Evolutionary conservation across 2,329 filamentous ascomycete genomes (phyloP).

Genomic region (Ascochyta pisi): DNA sequence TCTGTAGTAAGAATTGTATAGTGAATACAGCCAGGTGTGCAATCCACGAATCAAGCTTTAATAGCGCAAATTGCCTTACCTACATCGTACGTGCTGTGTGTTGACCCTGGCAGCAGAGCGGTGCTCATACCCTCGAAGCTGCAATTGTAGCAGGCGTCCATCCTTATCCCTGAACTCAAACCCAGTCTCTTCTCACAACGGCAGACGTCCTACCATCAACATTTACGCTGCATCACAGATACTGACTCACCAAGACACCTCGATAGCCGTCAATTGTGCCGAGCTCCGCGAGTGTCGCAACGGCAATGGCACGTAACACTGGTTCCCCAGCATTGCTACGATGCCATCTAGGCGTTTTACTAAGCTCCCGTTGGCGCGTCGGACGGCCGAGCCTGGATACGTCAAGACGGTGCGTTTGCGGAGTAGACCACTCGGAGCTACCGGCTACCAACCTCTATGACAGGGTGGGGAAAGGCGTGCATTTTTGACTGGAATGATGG

Average conservation of each 20-base stretch:
- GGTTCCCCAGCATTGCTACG: not conserved
- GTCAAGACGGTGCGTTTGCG: slow-evolving; percentile 16
- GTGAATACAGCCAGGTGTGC: slow-evolving; percentile 4
- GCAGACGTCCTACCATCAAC: not conserved
- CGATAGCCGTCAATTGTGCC: not conserved
- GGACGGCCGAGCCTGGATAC: slow-evolving; percentile 2
- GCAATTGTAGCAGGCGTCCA: not conserved
- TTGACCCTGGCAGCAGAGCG: not conserved
- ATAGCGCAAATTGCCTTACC: not conserved
- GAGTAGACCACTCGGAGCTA: slow-evolving; percentile 16
- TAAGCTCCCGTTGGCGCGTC: slow-evolving; percentile 11
- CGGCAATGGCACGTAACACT: not conserved
- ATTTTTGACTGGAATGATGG: slow-evolving; percentile 3
- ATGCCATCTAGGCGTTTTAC: not conserved
- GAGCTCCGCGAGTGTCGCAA: not conserved
- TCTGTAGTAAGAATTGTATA: slow-evolving; percentile 4
- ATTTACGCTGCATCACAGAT: not conserved
- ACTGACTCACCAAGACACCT: not conserved
- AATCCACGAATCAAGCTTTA: not conserved
- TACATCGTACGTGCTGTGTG: not conserved
- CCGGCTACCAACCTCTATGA: slow-evolving; percentile 13
- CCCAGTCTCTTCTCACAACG: not conserved
- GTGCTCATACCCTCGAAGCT: not conserved
- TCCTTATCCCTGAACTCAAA: not conserved
- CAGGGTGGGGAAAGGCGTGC: slow-evolving; percentile 5